Conservation (phyloP, 257 asterid genomes). For the Vinca minor region DNA sequence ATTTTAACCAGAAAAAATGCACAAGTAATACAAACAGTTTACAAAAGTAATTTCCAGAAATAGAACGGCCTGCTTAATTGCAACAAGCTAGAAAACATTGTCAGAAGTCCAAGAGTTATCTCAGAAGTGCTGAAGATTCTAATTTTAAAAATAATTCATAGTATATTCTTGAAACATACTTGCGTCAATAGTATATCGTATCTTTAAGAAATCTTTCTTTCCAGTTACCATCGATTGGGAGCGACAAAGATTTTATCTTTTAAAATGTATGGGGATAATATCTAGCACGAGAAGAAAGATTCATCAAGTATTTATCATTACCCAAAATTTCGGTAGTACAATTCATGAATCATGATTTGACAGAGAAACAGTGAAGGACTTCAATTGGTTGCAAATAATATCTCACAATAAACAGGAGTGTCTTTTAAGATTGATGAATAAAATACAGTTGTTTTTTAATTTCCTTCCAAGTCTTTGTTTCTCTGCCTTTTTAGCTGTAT, state of each 20-base stretch:
- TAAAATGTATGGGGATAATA: not conserved
- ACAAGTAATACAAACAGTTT: not conserved
- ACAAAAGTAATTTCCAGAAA: not conserved
- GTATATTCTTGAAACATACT: not conserved
- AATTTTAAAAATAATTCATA: not conserved
- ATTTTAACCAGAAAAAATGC: not conserved
- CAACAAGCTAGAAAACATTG: not conserved
- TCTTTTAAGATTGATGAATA: not conserved
- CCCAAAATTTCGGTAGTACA: not conserved
- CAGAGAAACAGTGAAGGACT: not conserved
- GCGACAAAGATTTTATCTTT: no score
- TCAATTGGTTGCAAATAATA: no score
- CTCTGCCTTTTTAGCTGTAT: not conserved
- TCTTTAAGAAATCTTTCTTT: not conserved
- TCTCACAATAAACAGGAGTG: no score
- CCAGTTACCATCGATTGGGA: no score
- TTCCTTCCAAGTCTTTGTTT: not conserved
- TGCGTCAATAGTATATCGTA: not conserved
- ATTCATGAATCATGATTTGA: not conserved
- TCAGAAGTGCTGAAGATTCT: no score
- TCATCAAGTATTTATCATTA: not conserved
- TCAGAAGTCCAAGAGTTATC: not conserved
- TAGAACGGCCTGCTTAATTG: no score
- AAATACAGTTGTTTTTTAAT: not conserved
- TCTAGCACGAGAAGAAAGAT: not conserved